Conservation (phyloP, 257 asterid genomes). For the Jacaranda mimosifolia region DNA sequence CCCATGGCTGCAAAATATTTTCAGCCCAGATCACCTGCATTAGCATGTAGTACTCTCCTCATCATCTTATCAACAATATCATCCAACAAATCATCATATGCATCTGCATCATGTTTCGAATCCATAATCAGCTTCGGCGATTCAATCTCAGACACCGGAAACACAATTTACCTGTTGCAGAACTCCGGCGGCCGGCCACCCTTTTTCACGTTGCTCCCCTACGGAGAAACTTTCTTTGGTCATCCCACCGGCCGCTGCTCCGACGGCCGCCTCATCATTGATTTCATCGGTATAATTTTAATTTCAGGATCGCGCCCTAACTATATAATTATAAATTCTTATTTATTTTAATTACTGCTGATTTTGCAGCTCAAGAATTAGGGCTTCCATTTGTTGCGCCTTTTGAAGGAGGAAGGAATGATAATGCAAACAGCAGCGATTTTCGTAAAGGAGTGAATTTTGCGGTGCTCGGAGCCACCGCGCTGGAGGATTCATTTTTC, state of each 20-base stretch:
- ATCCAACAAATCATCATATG: not conserved
- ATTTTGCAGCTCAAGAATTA: constrained; percentile 38
- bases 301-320: no score
- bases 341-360: no score
- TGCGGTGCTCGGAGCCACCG: constrained; percentile 52
- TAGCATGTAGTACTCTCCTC: not conserved
- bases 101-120: constrained; percentile 24
- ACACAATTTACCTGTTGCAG: not conserved
- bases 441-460: constrained; percentile 45
- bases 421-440: not conserved
- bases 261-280: constrained; percentile 52
- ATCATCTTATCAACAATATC: not conserved
- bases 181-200: not conserved
- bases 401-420: not conserved
- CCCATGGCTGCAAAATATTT: no score
- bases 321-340: no score
- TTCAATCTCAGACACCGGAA: constrained; percentile 47
- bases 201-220: constrained; percentile 15
- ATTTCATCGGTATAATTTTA: constrained; percentile 43
- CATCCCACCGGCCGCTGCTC: constrained; percentile 50
- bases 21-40: no score
- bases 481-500: constrained; percentile 22
- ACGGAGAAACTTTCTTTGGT: constrained; percentile 45
- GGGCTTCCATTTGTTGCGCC: constrained; percentile 38
- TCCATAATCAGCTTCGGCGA: constrained; percentile 50